Base-by-base conservation (phyloP, 768 basidiomycete genomes). In the Botryobasidium botryosum region DNA sequence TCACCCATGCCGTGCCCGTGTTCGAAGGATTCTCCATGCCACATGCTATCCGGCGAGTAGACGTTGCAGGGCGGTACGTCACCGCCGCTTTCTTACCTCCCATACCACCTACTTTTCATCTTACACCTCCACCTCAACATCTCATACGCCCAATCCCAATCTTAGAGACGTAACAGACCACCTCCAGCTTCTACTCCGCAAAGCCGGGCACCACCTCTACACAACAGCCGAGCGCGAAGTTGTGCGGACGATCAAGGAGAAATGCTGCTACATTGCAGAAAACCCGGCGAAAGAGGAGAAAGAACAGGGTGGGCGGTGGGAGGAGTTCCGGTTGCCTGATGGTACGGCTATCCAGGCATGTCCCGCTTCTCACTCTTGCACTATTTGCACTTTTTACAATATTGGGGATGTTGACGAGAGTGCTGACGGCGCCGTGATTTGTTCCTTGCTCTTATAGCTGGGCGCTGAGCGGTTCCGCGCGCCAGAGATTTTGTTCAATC, bases 11-110 rank as follows among this genome's bases (percentile, higher is more conserved):
- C 12, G 94, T 99, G 2, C 94, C 94, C 3, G 91, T 99, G 15
- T 99, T 91, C 56, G 94, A 99, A 57, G 94, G 94, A 1, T 97
- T 97, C 67, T 91, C 88, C 5, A 96, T 97, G 87, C 90, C 91
- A 35, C 91, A 97, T 59, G 92, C 94, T 32, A 91, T 97, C 52
- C 77, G 88, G 33, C 72, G 94, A 53, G 83, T 99, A 36, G 94
- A 99, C 58, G 76, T 99, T 13, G 94, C 94, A 29, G 94, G 94
- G 60, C 73, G 91, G 87, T 85, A 58, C 51, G 68, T 57, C 46
- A 26, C 18, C 37, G 37, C 37, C 37, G 13, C 12, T 12, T 39
- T 13, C 27, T 42, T 39, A 10, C 36, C 49, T 43, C n/a, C n/a
- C n/a, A n/a, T n/a, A n/a, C n/a, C n/a, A n/a, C n/a, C n/a, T n/a